phyloP scores from a whole-genome alignment of 176 grass and related monocot species.

The Zea luxurians region DNA sequence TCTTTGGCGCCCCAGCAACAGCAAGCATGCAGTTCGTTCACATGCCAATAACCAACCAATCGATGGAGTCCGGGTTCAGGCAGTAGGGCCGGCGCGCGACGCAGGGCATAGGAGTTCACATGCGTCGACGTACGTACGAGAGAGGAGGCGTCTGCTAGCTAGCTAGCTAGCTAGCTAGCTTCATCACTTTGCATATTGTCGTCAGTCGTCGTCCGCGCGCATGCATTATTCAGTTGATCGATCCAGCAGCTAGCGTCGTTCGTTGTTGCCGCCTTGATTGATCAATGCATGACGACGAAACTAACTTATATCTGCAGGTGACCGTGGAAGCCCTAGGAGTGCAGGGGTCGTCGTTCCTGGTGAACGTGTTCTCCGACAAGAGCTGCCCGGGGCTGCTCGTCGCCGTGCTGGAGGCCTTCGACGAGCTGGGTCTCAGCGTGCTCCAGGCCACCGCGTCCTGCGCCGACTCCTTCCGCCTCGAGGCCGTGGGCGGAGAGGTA shows the following conservation, averaged over 20 bases:
- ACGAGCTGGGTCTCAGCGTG: slow-evolving; percentile 83
- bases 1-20: too few species aligned
- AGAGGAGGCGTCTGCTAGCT: too few species aligned
- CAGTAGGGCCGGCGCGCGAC: neutral
- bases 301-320: slow-evolving; percentile 43
- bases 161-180: too few species aligned
- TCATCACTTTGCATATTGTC: too few species aligned
- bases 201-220: too few species aligned
- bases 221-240: too few species aligned
- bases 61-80: neutral
- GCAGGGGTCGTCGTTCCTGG: slow-evolving; percentile 64
- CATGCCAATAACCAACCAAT: slow-evolving; percentile 9
- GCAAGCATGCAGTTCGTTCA: neutral
- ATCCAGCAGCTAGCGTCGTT: too few species aligned
- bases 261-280: neutral
- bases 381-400: slow-evolving; percentile 82
- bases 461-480: slow-evolving; percentile 69
- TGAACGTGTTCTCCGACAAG: slow-evolving; percentile 74
- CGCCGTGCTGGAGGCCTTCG: slow-evolving; percentile 74
- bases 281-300: neutral
- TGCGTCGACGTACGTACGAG: neutral
- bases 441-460: slow-evolving; percentile 81
- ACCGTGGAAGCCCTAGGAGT: slow-evolving; percentile 74
- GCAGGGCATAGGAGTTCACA: neutral
- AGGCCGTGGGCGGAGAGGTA: slow-evolving; percentile 64